Evolutionary conservation across 2,329 filamentous ascomycete species (phyloP), one percentile per base, ranked within the genome.

Genomic region (Chaetomiaceae sp.): DNA sequence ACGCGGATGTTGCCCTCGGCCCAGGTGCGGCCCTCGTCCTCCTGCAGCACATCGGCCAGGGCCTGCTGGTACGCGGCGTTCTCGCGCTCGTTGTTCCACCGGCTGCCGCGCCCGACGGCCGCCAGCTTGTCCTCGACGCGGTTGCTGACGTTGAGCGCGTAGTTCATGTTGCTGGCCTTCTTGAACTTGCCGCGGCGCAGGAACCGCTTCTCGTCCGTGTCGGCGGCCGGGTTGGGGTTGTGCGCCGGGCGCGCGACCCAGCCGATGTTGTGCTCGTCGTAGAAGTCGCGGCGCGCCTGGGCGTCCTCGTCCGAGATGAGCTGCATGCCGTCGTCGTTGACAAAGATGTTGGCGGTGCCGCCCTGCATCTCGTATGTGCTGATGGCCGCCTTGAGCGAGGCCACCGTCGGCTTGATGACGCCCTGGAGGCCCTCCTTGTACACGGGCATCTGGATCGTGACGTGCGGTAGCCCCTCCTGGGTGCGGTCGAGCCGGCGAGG

Each of bases 1-100:
- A 95, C 74, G 47, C 89, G 87, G 59, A 95, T 85, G 66, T 93
- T 90, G 54, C 89, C 89, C 63, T 89, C 87, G 19, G 88, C 88
- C 86, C 85, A 87, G 23, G 85, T 85, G 23, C 84, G 80, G n/a
- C 83, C 82, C 50, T 87, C 76, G 44, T 83, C 80, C 41, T 83
- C 77, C 51, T 75, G 69, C 10, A 79, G 77, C 65, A 89, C 86
- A 51, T 88, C 81, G 40, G 64, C 66, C 44, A 76, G 69, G 45
- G 66, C 73, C 30, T 63, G 59, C 0, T 72, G 66, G 56, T 82
- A 82, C 3, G 72, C 67, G 2, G 63, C 60, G 10, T 64, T 63
- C 46, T 74, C 69, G 48, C 76, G 72, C 31, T 76, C 70, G 20
- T 64, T 57, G n/a, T 38, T 57, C 64, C 64, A 66, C 7, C 44